phyloP scores from a whole-genome alignment of 2,329 filamentous ascomycete genomes.

The Cytospora piceae region DNA sequence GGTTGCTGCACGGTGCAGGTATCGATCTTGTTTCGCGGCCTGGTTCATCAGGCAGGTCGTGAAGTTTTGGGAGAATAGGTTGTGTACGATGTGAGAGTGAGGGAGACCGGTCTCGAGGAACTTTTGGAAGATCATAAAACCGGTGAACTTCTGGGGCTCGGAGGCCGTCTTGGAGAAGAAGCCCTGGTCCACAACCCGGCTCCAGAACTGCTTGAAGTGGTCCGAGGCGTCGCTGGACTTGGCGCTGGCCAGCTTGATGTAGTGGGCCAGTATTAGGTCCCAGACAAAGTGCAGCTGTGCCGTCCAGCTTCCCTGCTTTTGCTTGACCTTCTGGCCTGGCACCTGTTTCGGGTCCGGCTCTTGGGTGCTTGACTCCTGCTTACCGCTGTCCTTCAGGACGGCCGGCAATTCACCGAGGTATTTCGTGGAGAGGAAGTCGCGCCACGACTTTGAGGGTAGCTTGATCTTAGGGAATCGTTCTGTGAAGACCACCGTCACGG shows the following conservation, averaged over 20 bases:
- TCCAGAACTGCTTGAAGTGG: conserved; percentile 80
- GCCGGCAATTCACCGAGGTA: conserved; percentile 72
- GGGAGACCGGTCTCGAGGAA: conserved; percentile 62
- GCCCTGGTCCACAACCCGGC: conserved; percentile 81
- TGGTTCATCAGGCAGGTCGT: conserved; percentile 84
- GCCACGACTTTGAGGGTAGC: conserved; percentile 74
- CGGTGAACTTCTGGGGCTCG: conserved; percentile 87
- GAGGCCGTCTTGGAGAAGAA: conserved; percentile 83
- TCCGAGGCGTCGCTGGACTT: conserved; percentile 43
- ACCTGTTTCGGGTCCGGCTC: conserved; percentile 40
- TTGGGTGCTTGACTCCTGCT: conserved; percentile 50
- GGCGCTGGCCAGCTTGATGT: conserved; percentile 41
- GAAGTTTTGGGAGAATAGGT: conserved; percentile 81
- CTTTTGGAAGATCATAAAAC: conserved; percentile 84
- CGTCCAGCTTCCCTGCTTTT: conserved; percentile 72
- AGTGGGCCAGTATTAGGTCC: conserved; percentile 72
- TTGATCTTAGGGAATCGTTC: conserved; percentile 66
- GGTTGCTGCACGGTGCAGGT: conserved; percentile 77
- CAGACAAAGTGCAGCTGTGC: conserved; percentile 86
- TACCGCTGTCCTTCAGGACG: conserved; percentile 76
- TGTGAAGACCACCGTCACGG: conserved; percentile 78
- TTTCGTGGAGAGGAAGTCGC: conserved; percentile 72
- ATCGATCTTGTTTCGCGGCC: conserved; percentile 74
- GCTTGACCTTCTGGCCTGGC: conserved; percentile 43
- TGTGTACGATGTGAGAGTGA: conserved; percentile 53